phyloP scores from a whole-genome alignment of 1,284 basidiomycete species.

The Heterobasidion annosum region DNA sequence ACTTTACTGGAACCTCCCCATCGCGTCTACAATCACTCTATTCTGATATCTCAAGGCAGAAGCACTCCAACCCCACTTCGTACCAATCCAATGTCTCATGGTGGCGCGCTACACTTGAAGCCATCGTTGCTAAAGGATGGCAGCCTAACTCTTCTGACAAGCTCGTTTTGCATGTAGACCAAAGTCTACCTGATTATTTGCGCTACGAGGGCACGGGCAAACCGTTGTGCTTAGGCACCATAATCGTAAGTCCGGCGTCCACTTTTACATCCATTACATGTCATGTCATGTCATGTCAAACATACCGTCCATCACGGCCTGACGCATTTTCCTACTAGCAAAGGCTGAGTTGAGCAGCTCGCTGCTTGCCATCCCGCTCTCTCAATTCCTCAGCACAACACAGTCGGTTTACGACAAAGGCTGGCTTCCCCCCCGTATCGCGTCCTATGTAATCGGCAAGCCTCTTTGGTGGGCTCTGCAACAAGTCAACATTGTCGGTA shows the following conservation, averaged over 20 bases:
- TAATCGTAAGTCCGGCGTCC: conserved; percentile 59
- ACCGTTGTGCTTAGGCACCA: conserved; percentile 74
- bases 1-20: conserved; percentile 42
- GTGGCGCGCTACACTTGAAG: conserved; percentile 74
- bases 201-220: conserved; percentile 66
- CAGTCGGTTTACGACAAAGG: conserved; percentile 63
- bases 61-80: conserved; percentile 75
- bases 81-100: conserved; percentile 79
- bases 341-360: conserved; percentile 53
- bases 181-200: conserved; percentile 50
- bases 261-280: not conserved
- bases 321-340: conserved; percentile 24
- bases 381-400: conserved; percentile 49
- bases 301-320: no score
- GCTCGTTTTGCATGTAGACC: conserved; percentile 59
- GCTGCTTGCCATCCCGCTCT: conserved; percentile 39
- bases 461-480: conserved; percentile 84
- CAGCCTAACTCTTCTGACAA: conserved; percentile 37
- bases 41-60: conserved; percentile 81
- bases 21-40: conserved; percentile 79
- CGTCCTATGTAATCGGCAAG: conserved; percentile 63
- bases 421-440: conserved; percentile 61
- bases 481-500: conserved; percentile 63
- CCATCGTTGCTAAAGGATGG: conserved; percentile 50
- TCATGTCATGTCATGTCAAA: no score